A percentile compares a stretch with the other conserved stretches of the same genome.
Evolutionary conservation across 306 rosid genomes (phyloP).

Genomic region (Trichosanthes truncata): DNA sequence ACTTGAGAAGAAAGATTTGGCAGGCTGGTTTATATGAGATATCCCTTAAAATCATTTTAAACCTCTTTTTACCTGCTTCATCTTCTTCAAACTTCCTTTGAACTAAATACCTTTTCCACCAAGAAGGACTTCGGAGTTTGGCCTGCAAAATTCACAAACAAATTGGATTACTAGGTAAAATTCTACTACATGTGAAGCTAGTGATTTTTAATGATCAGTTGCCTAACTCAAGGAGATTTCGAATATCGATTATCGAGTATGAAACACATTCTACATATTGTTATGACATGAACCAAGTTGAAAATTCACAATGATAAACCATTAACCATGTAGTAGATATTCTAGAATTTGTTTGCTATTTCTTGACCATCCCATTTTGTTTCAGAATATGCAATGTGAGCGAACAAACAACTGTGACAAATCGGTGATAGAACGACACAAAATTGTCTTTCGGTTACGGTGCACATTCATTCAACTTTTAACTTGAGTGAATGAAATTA

Average conservation of each 20-base stretch:
- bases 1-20: constrained; percentile 86
- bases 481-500: neutral
- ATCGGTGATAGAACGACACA: neutral
- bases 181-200: neutral
- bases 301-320: neutral
- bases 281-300: neutral
- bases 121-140: constrained; percentile 80
- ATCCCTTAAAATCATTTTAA: constrained; percentile 68
- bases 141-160: constrained; percentile 45
- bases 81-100: constrained; percentile 67
- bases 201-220: neutral
- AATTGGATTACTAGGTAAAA: neutral
- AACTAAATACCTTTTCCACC: constrained; percentile 86
- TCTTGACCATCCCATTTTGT: neutral
- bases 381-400: neutral
- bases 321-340: neutral
- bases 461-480: neutral
- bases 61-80: constrained; percentile 62
- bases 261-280: neutral
- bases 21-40: constrained; percentile 61
- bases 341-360: neutral
- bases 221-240: neutral
- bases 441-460: neutral
- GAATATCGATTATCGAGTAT: neutral
- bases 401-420: neutral